Evolutionary conservation across 2,329 filamentous ascomycete genomes (phyloP).

Genomic region (Fusarium sacchari): DNA sequence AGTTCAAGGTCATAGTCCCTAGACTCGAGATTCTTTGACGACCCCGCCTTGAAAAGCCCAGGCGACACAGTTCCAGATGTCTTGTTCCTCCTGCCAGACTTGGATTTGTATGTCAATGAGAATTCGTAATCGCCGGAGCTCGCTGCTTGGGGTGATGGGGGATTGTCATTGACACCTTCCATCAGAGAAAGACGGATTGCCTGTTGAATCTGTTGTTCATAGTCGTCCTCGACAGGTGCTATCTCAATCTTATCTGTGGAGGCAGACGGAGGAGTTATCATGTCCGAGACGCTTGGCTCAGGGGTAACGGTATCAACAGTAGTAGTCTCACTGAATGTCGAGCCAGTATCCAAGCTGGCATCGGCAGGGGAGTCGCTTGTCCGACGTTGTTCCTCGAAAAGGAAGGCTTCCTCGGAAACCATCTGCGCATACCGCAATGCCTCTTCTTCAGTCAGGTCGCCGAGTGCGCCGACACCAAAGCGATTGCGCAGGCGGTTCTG

Average conservation of each 20-base stretch:
- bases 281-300: constrained; percentile 61
- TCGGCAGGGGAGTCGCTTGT: constrained; percentile 63
- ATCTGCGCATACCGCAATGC: constrained; percentile 72
- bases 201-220: constrained; percentile 70
- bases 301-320: constrained; percentile 62
- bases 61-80: constrained; percentile 48
- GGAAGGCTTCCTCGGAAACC: constrained; percentile 70
- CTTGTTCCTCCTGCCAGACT: constrained; percentile 54
- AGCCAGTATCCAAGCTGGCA: constrained; percentile 55
- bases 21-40: constrained; percentile 28
- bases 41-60: constrained; percentile 47
- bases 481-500: constrained; percentile 76
- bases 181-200: constrained; percentile 70
- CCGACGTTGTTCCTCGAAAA: constrained; percentile 66
- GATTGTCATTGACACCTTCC: constrained; percentile 62
- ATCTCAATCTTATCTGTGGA: constrained; percentile 17
- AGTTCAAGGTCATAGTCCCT: constrained; percentile 68
- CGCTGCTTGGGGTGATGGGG: constrained; percentile 56
- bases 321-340: constrained; percentile 54
- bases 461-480: constrained; percentile 82
- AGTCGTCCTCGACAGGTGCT: constrained; percentile 57
- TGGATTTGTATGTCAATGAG: constrained; percentile 59
- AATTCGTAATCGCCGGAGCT: constrained; percentile 63
- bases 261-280: constrained; percentile 44
- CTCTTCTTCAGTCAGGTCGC: constrained; percentile 72